Percentiles rank a stretch among this genome's conserved stretches.
Evolutionary conservation across 352 stramenopile genomes (phyloP).

Genomic region (Phytophthora aleatoria): DNA sequence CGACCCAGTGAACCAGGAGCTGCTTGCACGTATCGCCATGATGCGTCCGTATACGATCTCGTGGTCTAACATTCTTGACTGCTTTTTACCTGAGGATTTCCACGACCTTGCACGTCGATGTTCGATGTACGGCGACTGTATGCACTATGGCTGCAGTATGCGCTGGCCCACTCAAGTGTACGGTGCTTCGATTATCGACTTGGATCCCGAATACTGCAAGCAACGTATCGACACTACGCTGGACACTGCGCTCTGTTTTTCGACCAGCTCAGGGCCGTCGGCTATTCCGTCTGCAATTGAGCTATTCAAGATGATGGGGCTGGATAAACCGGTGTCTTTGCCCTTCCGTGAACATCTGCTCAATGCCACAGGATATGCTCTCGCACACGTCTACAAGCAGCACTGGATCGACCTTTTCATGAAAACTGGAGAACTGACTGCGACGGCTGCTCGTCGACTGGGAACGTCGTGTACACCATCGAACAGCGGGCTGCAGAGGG

Average conservation of each 20-base stretch:
- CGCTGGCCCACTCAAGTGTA: slow-evolving; percentile 30
- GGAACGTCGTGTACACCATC: background rate
- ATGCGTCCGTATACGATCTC: slow-evolving; percentile 33
- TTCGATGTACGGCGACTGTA: slow-evolving; percentile 20
- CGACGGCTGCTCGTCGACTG: slow-evolving; percentile 2
- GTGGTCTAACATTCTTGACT: slow-evolving; percentile 33
- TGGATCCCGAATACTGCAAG: background rate
- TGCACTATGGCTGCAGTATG: slow-evolving; percentile 38
- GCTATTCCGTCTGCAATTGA: background rate
- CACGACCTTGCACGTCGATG: slow-evolving; percentile 34
- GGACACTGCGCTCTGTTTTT: slow-evolving; percentile 18
- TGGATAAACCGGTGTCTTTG: slow-evolving; percentile 24
- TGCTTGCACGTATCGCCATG: slow-evolving; percentile 28
- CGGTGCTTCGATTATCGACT: slow-evolving; percentile 29
- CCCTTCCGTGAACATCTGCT: slow-evolving; percentile 21
- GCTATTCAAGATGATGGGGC: slow-evolving; percentile 7
- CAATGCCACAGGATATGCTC: slow-evolving; percentile 21
- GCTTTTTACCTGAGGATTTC: slow-evolving; percentile 33
- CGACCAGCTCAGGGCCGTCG: background rate
- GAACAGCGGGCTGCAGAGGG: slow-evolving; percentile 26
- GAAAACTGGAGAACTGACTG: slow-evolving; percentile 10
- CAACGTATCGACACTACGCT: slow-evolving; percentile 3
- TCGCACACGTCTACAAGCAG: slow-evolving; percentile 16
- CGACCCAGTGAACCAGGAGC: slow-evolving; percentile 5
- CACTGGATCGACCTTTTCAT: slow-evolving; percentile 34